Evolutionary conservation across 2,329 filamentous ascomycete species (phyloP).

Genomic region (Aspergillus melleus): DNA sequence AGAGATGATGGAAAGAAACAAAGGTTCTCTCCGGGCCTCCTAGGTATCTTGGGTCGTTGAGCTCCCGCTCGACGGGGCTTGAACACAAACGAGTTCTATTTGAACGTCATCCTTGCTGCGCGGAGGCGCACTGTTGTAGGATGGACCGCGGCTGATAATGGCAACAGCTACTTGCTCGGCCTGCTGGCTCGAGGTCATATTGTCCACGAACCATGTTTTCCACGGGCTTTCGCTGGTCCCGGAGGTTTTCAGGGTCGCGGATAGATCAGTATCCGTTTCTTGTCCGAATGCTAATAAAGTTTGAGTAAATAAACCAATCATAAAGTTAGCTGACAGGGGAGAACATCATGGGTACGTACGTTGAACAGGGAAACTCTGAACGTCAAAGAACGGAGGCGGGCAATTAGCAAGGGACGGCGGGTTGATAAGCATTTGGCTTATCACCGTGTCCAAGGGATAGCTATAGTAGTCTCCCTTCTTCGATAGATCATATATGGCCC

Average conservation of each 20-base stretch:
- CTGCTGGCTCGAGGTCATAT: slow-evolving; percentile 33
- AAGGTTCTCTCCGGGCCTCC: background rate
- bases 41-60: slow-evolving; percentile 21
- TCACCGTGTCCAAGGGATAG: slow-evolving; percentile 30
- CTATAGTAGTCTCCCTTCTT: slow-evolving; percentile 27
- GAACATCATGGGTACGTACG: slow-evolving; percentile 24
- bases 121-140: slow-evolving; percentile 26
- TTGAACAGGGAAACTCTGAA: slow-evolving; percentile 33
- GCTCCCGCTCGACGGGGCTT: slow-evolving; percentile 33
- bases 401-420: slow-evolving; percentile 28
- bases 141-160: slow-evolving; percentile 36
- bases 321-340: background rate
- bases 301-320: slow-evolving; percentile 2
- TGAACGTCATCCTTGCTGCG: slow-evolving; percentile 31
- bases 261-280: slow-evolving; percentile 28
- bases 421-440: slow-evolving; percentile 28
- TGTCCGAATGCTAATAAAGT: slow-evolving; percentile 30
- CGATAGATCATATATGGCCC: slow-evolving; percentile 28
- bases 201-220: slow-evolving; percentile 39
- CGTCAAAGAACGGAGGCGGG: slow-evolving; percentile 33
- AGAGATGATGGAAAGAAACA: background rate
- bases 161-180: slow-evolving; percentile 39
- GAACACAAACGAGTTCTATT: slow-evolving; percentile 38
- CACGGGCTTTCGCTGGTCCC: slow-evolving; percentile 32
- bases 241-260: slow-evolving; percentile 29